Evolutionary conservation across 2,329 filamentous ascomycete genomes (phyloP).

Genomic region (Xylariaceae sp.): DNA sequence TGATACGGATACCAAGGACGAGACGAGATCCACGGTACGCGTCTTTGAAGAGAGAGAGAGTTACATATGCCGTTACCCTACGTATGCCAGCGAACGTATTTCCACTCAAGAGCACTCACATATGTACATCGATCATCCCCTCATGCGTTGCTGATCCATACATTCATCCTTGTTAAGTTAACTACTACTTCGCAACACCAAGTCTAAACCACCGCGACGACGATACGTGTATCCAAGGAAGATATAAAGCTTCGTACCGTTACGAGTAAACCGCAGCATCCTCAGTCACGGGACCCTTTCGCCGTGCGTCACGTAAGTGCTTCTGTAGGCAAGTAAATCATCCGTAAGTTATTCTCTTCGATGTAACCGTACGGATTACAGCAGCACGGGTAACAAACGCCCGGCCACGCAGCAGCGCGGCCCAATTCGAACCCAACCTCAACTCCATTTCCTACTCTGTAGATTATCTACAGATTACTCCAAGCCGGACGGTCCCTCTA

Average conservation of each 20-base stretch:
- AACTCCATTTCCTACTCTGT: too few relatives aligned
- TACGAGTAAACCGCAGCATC: slow-evolving; percentile 5
- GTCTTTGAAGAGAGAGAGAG: neutral
- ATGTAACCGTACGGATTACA: neutral
- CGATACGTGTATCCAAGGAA: too few relatives aligned
- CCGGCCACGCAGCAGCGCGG: slow-evolving; percentile 12
- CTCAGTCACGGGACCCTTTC: slow-evolving; percentile 16
- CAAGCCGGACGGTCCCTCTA: neutral
- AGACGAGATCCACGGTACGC: neutral
- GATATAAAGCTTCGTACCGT: too few relatives aligned
- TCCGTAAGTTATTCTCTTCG: neutral
- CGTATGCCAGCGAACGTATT: neutral
- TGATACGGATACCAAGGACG: neutral
- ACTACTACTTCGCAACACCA: neutral
- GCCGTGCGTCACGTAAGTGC: slow-evolving; percentile 10
- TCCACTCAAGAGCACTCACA: neutral
- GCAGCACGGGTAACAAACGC: neutral
- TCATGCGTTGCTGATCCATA: neutral
- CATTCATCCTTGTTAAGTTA: neutral
- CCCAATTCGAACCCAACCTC: slow-evolving; percentile 17
- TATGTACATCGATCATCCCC: neutral
- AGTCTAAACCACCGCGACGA: neutral
- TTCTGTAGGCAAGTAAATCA: neutral
- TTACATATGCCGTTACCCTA: neutral
- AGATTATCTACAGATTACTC: too few relatives aligned